These are phyloP conservation scores for Taphrina sp. DNA, from an alignment of 1,139 yeast species.

Conservation along the genomic window DNA sequence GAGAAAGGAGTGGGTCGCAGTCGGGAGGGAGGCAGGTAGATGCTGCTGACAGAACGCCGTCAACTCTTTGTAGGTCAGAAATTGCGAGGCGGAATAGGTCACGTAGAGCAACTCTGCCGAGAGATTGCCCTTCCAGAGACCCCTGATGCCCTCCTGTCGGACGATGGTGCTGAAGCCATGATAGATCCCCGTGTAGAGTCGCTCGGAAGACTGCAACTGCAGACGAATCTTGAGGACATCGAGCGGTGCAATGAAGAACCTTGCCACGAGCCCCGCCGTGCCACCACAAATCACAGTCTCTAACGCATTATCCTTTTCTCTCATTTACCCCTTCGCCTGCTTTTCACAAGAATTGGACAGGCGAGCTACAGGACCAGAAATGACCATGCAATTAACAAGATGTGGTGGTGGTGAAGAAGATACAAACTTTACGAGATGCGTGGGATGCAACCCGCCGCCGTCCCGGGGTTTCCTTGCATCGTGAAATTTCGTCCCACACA, in stretches of 20 bases:
- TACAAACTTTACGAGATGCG: too few species aligned
- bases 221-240: slow-evolving; percentile 85
- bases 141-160: slow-evolving; percentile 33
- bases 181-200: slow-evolving; percentile 17
- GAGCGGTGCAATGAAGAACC: slow-evolving; percentile 75
- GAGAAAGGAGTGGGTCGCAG: slow-evolving; percentile 54
- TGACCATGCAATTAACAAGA: too few species aligned
- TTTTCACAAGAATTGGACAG: too few species aligned
- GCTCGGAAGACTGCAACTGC: slow-evolving; percentile 53
- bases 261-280: slow-evolving; percentile 33
- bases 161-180: slow-evolving; percentile 24
- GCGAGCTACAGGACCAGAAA: too few species aligned
- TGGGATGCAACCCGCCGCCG: too few species aligned
- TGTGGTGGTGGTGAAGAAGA: too few species aligned
- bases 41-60: slow-evolving; percentile 39
- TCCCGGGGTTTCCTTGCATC: too few species aligned
- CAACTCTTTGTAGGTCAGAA: slow-evolving; percentile 63
- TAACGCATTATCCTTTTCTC: slow-evolving; percentile 10
- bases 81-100: slow-evolving; percentile 80
- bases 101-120: slow-evolving; percentile 88
- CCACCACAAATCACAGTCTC: slow-evolving; percentile 33
- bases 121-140: slow-evolving; percentile 88
- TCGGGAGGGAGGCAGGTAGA: slow-evolving; percentile 42
- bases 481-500: too few species aligned
- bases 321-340: too few species aligned